phyloP scores from a whole-genome alignment of 257 asterid species.

The Nicotiana obtusifolia region DNA sequence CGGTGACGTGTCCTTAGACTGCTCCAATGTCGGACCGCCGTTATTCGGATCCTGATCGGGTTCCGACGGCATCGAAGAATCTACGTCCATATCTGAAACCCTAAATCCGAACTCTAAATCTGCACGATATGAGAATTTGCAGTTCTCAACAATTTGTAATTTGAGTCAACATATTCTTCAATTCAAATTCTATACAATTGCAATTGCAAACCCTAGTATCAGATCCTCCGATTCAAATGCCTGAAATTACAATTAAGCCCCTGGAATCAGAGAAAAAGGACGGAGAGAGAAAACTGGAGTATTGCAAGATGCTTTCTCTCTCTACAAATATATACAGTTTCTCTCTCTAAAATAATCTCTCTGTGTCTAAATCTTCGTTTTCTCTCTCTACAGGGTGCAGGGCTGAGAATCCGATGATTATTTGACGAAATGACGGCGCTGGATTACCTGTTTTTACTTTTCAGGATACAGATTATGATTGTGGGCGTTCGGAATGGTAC shows the following conservation, averaged over 20 bases:
- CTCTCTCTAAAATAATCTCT: conserved; percentile 7
- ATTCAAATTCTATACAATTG: conserved; percentile 37
- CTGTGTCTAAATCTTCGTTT: not conserved
- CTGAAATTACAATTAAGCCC: not conserved
- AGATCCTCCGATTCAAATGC: conserved; percentile 37
- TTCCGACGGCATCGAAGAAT: conserved; percentile 43
- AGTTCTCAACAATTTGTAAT: conserved; percentile 39
- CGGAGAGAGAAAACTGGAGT: not conserved
- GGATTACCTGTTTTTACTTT: not conserved
- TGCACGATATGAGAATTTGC: conserved; percentile 41
- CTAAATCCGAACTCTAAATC: conserved; percentile 39
- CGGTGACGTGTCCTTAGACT: conserved; percentile 32
- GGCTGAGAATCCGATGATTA: conserved; percentile 6
- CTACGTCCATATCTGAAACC: conserved; percentile 52
- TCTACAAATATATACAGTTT: conserved; percentile 12
- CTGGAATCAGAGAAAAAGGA: not conserved
- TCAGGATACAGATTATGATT: not conserved
- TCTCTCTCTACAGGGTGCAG: not conserved
- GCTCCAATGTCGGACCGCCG: conserved; percentile 30
- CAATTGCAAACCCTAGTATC: conserved; percentile 46
- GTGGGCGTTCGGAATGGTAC: not conserved
- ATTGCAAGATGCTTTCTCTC: not conserved
- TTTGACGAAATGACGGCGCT: conserved; percentile 5
- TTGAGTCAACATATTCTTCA: conserved; percentile 31
- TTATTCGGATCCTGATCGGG: conserved; percentile 63